Evolutionary conservation across 2,329 filamentous ascomycete genomes (phyloP).

Genomic region (Aulographum hederae): DNA sequence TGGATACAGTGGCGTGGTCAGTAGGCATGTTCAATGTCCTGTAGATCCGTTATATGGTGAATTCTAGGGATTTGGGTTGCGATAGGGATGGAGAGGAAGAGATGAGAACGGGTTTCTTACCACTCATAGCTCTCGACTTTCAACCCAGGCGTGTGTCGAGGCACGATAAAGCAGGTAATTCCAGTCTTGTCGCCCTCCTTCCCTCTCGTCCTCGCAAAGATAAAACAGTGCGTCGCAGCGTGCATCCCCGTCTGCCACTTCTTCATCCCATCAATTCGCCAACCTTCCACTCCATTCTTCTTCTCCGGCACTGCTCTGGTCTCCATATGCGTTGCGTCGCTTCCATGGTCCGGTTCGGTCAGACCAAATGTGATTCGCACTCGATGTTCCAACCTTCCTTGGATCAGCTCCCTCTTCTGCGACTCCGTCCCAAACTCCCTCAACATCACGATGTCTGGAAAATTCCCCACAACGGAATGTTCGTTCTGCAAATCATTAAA

Average conservation of each 20-base stretch:
- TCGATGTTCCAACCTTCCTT: slow-evolving; percentile 31
- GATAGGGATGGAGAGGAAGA: not conserved
- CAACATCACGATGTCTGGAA: slow-evolving; percentile 43
- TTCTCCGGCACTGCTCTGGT: slow-evolving; percentile 30
- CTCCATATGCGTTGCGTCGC: slow-evolving; percentile 44
- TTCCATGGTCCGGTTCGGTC: slow-evolving; percentile 43
- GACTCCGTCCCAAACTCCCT: slow-evolving; percentile 37
- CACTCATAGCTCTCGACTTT: slow-evolving; percentile 40
- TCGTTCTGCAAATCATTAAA: slow-evolving; percentile 48
- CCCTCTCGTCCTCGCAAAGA: slow-evolving; percentile 41
- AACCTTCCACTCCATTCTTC: slow-evolving; percentile 27
- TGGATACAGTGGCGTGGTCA: slow-evolving; percentile 41
- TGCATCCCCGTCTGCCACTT: slow-evolving; percentile 50
- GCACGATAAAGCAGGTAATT: slow-evolving; percentile 43
- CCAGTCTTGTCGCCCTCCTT: slow-evolving; percentile 33
- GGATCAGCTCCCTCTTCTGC: slow-evolving; percentile 36
- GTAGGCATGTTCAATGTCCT: slow-evolving; percentile 49
- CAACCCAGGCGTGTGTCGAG: slow-evolving; percentile 31
- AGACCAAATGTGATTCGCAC: slow-evolving; percentile 42
- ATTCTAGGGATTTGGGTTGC: not conserved
- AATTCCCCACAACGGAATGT: slow-evolving; percentile 43
- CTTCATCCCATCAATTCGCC: slow-evolving; percentile 38
- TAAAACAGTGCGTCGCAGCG: slow-evolving; percentile 39
- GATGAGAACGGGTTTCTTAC: too few relatives aligned
- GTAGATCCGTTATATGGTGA: not conserved